Base-by-base conservation (phyloP, 1,284 basidiomycete species). In the Anthracocystis walkeri region DNA sequence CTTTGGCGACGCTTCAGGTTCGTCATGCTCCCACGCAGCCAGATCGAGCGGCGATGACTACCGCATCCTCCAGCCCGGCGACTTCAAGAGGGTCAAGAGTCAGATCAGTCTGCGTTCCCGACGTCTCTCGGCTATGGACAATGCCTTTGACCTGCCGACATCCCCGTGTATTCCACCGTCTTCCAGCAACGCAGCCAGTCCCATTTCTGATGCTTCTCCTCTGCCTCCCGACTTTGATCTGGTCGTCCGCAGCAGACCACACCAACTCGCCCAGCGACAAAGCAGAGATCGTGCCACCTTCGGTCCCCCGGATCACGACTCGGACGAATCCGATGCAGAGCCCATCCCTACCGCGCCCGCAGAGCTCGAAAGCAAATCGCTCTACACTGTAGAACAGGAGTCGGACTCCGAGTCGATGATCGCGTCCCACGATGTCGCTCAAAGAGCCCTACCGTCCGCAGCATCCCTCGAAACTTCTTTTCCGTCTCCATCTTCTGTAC, bases 11-110 rank as follows among this genome's bases (percentile, higher is more conserved):
- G n/a, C 38, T 12, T 16, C 20, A 1, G 29, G 33, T 16, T 58
- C 54, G 11, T 40, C 71, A 4, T 56, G 58, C 12, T 65, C 65
- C 4, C 58, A 62, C 23, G 49, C 38, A 23, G 27, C 35, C 14
- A 48, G 52, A 35, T 41, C 27, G 14, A 41, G 23, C n/a, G 38
- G 33, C 27, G 51, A 63, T 40, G 66, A 69, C 33, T 59, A 58
- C 59, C 52, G 29, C n/a, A 35, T 75, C 5, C 72, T 75, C 7
- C 62, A 61, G 16, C 72, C 72, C 0, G 66, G 53, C 41, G 72
- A 75, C 52, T 75, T 75, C 59, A 56, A 38, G 23, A 50, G 72
- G 35, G 35, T 49, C 49, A 69, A 69, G 44, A 62, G 59, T 21
- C 51, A 63, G 14, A 38, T 57, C 29, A 60, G 35, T 7, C 38